Percentiles rank a stretch among this genome's conserved stretches.
phyloP scores from a whole-genome alignment of 2,329 filamentous ascomycete species.

The Cordyceps sp. region DNA sequence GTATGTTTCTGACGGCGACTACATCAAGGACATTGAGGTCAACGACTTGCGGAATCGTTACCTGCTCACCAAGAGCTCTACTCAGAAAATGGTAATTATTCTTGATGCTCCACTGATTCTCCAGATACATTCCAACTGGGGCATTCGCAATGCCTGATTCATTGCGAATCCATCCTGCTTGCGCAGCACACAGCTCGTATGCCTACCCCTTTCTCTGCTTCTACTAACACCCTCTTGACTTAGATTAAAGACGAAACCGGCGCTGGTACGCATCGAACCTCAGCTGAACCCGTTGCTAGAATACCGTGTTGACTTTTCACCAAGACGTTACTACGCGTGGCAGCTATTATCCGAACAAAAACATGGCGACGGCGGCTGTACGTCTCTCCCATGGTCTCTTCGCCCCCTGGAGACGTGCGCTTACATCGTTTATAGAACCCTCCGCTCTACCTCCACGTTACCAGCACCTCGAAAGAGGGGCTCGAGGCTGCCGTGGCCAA shows the following conservation, averaged over 20 bases:
- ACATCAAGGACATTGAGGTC: slow-evolving; percentile 97
- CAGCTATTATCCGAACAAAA: slow-evolving; percentile 94
- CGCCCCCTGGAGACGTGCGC: background rate
- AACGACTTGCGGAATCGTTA: slow-evolving; percentile 96
- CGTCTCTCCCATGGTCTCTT: slow-evolving; percentile 17
- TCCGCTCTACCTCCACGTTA: slow-evolving; percentile 87
- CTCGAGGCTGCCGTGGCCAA: slow-evolving; percentile 74
- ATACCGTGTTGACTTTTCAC: slow-evolving; percentile 33
- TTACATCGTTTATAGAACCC: slow-evolving; percentile 46
- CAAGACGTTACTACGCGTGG: slow-evolving; percentile 96
- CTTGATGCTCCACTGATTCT: slow-evolving; percentile 25
- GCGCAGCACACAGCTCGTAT: slow-evolving; percentile 50
- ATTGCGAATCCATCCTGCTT: slow-evolving; percentile 45
- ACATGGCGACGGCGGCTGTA: slow-evolving; percentile 86
- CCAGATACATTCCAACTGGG: slow-evolving; percentile 17
- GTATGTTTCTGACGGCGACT: slow-evolving; percentile 92
- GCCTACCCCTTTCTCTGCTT: slow-evolving; percentile 55
- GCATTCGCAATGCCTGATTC: slow-evolving; percentile 26
- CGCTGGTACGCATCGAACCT: slow-evolving; percentile 68
- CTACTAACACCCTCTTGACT: slow-evolving; percentile 81
- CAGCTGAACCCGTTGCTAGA: slow-evolving; percentile 13
- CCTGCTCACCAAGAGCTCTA: slow-evolving; percentile 88
- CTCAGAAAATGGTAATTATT: slow-evolving; percentile 98
- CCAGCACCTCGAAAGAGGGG: slow-evolving; percentile 81
- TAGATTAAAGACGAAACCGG: slow-evolving; percentile 99